Evolutionary conservation across 768 basidiomycete species (phyloP).

Genomic region (Termitomyces sp.): DNA sequence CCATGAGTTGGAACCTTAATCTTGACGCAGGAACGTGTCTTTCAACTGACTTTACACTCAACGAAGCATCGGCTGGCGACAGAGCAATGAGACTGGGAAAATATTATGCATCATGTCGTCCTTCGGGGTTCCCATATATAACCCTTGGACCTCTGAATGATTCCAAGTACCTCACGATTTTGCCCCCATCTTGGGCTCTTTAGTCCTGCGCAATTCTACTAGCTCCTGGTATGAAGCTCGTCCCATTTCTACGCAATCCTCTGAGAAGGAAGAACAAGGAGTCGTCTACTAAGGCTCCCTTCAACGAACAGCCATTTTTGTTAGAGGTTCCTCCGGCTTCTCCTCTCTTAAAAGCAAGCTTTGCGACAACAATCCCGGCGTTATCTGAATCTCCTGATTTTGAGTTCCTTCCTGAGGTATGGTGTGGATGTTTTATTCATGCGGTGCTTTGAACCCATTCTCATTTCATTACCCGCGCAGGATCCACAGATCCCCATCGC

Average conservation of each 20-base stretch:
- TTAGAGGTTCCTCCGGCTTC: conserved; percentile 3
- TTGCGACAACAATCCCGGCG: background rate
- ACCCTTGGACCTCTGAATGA: background rate
- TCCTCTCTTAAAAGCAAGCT: background rate
- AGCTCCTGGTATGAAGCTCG: conserved; percentile 30
- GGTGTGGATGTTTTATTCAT: background rate
- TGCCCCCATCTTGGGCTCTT: background rate
- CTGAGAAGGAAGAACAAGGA: conserved; percentile 38
- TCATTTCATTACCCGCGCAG: background rate
- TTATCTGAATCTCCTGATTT: conserved; percentile 4
- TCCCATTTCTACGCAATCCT: conserved; percentile 34
- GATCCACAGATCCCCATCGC: background rate
- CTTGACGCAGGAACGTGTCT: conserved; percentile 27
- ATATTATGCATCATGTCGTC: background rate
- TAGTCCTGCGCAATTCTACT: background rate
- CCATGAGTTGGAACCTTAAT: conserved; percentile 7
- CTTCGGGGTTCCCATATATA: background rate
- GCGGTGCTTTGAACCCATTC: background rate
- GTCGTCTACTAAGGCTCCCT: conserved; percentile 6
- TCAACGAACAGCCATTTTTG: background rate
- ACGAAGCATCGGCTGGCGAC: conserved; percentile 20
- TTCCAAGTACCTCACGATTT: background rate
- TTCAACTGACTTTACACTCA: conserved; percentile 21
- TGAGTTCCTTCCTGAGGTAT: conserved; percentile 3
- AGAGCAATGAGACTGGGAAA: conserved; percentile 11